Evolutionary conservation across 225 moss, liverwort and hornwort genomes (phyloP), one percentile per base, ranked within the genome.

Genomic region (Physcomitrellopsis africana): DNA sequence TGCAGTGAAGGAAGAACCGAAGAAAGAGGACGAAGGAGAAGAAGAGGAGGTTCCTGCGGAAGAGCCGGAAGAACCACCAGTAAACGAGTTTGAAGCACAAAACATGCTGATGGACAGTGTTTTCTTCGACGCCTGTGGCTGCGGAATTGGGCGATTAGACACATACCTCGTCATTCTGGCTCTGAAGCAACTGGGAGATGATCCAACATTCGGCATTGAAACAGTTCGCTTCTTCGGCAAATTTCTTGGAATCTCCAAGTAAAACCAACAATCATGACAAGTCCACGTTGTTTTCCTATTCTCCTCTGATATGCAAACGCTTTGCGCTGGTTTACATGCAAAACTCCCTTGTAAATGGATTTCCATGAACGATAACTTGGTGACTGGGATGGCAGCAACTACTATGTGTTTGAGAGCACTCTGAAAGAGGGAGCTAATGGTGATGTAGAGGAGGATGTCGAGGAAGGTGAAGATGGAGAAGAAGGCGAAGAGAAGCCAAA

Each of bases 401-500:
- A 99, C 70, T 99, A 92, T n/a, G 81, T 93, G 17, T 94, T 99
- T 80, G 97, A 99, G 62, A 92, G 93, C 72, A 83, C 69, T 2
- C 20, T 82, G 22, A 86, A 86, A 57, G 91, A 85, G 18, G 86
- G 68, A 66, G 86, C 79, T 26, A 65, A 51, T 43, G 87, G 27
- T 22, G 72, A 72, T 2, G 75, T 68, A 71, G 80, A 79, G 24
- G 81, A 78, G 10, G 81, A 76, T 18, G 87, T 42, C 0, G 81
- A 55, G 9, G 87, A 70, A 9, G 80, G 18, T 0, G 84, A 82
- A 3, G 74, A 64, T 9, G 75, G 60, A 0, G 68, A 63, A 59
- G 82, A 70, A 45, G 74, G 80, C 10, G 79, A 83, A 41, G 75
- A 77, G 37, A 81, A 83, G 60, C 76, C 83, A 1, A 87, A 81